Base-by-base conservation (phyloP, 257 asterid species). In the Capsicum rhomboideum region DNA sequence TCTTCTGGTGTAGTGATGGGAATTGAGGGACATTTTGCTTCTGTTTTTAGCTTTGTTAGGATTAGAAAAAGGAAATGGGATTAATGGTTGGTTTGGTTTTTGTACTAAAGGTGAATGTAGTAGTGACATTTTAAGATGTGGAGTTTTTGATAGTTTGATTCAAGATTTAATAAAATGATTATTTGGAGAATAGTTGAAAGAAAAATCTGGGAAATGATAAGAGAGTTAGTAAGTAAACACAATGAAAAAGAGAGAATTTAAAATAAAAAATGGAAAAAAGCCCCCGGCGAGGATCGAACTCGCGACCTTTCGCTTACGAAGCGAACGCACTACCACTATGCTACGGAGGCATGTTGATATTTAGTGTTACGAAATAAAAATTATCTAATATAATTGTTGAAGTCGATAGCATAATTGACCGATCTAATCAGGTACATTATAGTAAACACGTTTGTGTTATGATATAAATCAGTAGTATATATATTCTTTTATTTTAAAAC, bases 251-350 rank as follows among this genome's bases (percentile, higher is more conserved):
- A 55, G 23, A 17, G 23, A 8, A 20, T 18, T 6, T 0, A 4
- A 26, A 12, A 12, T 0, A 5, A 11, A 12, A 10, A 21, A 3
- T 23, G 12, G 0, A 4, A 13, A 63, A 4, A 2, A 94, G 98
- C 98, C 95, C 97, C 92, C 91, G 97, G 98, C 88, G 98, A 96
- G 99, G 94, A 92, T 96, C 98, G 99, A 96, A 94, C 98, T 93
- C 98, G 88, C 97, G 99, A 88, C 99, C 98, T 94, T 96, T 94
- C 97, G 93, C 99, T 94, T 94, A 94, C 98, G 98, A 96, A 96
- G 99, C 95, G 98, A 96, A 96, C 98, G 99, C 98, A 96, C 91
- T 94, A 94, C 99, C 98, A 94, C 98, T 96, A 94, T 93, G 98
- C 99, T 92, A 94, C 96, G 90, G 90, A 95, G 88, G 92, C 92